Conservation (phyloP, 176 grass and related monocot species). For the Oryza rufipogon region DNA sequence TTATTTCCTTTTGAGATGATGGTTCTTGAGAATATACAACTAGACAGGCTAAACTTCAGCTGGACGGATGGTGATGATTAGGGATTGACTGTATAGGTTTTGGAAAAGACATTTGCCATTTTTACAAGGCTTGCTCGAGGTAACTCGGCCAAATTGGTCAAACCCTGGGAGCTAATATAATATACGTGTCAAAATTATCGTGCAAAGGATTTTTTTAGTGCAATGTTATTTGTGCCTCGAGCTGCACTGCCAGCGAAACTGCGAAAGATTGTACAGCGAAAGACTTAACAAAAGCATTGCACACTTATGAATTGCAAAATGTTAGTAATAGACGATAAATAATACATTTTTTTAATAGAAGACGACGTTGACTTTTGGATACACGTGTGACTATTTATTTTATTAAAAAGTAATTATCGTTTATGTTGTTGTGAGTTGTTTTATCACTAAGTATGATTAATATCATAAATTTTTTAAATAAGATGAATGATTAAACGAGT, state of each 20-base stretch:
- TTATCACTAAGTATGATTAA: no score
- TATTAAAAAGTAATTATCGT: no score
- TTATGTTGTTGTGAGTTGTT: no score
- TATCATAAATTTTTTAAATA: no score
- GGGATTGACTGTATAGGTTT: constrained; percentile 25
- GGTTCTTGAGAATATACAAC: neutral
- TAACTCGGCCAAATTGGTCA: neutral
- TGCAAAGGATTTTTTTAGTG: constrained; percentile 30
- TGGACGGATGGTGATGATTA: neutral
- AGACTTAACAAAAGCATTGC: no score
- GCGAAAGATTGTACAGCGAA: neutral
- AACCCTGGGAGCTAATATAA: constrained; percentile 4
- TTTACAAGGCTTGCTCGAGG: neutral
- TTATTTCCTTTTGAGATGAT: constrained; percentile 20
- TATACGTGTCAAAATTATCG: neutral
- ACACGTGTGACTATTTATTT: no score
- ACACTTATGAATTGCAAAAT: no score
- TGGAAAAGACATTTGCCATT: neutral
- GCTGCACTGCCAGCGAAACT: neutral
- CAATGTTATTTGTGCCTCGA: neutral
- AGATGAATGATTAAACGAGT: no score
- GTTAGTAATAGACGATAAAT: no score
- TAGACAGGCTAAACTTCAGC: neutral
- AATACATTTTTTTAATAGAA: no score
- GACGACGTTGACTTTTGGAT: no score